Conservation (phyloP, 2,329 filamentous ascomycete species). For the Dothiorella sarmentorum region DNA sequence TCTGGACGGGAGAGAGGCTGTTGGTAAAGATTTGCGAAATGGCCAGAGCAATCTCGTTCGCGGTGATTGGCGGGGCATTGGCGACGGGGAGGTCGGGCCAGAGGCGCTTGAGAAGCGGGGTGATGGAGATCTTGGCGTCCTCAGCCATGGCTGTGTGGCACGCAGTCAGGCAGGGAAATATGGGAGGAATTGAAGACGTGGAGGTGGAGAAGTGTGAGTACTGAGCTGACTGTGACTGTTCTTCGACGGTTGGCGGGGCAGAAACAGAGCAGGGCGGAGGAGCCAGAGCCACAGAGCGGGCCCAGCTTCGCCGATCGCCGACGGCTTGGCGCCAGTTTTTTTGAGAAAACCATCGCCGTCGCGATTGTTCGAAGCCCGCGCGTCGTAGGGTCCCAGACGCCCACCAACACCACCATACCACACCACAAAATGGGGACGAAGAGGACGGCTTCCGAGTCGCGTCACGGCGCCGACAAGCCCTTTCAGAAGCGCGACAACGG, state of each 20-base stretch:
- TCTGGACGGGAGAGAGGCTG: conserved; percentile 81
- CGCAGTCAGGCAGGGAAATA: neutral
- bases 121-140: conserved; percentile 53
- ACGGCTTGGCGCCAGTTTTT: conserved; percentile 17
- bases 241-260: conserved; percentile 8
- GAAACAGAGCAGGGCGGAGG: neutral
- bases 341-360: conserved; percentile 3
- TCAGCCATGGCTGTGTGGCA: conserved; percentile 24
- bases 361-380: neutral
- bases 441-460: conserved; percentile 31
- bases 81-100: conserved; percentile 55
- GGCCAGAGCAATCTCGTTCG: conserved; percentile 82
- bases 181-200: neutral
- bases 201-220: neutral
- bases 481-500: conserved; percentile 22
- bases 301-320: conserved; percentile 3
- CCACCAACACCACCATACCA: neutral
- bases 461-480: conserved; percentile 16
- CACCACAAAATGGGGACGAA: conserved; percentile 33
- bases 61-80: conserved; percentile 54
- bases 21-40: conserved; percentile 91
- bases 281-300: neutral
- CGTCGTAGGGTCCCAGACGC: neutral
- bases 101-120: conserved; percentile 68
- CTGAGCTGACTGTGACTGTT: neutral